Base-by-base conservation (phyloP, 1,284 basidiomycete species). In the Malassezia nana region DNA sequence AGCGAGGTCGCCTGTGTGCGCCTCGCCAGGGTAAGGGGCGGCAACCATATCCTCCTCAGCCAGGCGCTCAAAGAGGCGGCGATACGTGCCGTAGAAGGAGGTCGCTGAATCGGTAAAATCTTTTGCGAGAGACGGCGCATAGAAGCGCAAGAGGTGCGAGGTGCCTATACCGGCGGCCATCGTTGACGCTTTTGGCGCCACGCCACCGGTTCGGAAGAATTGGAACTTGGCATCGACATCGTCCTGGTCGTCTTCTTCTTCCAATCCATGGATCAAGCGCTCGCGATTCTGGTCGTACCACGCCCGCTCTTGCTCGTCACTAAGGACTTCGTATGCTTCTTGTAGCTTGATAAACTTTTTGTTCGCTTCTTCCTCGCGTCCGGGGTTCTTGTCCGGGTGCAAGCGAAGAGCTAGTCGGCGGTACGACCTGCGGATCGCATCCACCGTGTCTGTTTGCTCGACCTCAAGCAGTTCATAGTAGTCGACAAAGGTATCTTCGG, bases 221-320 rank as follows among this genome's bases (percentile, higher is more conserved):
- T 90, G 84, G 65, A 88, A 88, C 4, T 54, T 52, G 13, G 54
- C 59, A 38, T 62, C 57, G 15, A 52, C 47, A 39, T 61, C 65
- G 15, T 67, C 63, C 6, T 66, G 59, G 32, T 67, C 66, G n/a
- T 67, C 46, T 38, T 65, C 65, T 4, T 62, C 61, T 2, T 57
- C 59, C 2, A 55, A 62, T 20, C 65, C 68, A n/a, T 60, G 56
- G 40, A 72, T 51, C 47, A 75, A 56, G n/a, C 86, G 85, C 29
- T 88, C 84, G 41, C 87, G 82, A 74, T 96, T 91, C n/a, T 84
- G 84, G 74, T 98, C 92, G 74, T 98, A 98, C 87, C 91, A 98
- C 38, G 92, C 90, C 59, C 92, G 80, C 79, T 98, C 91, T 30
- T 59, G 61, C 41, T 66, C 68, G 31, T 72, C 70, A 1, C 59